Conservation (phyloP, 441 rosid species). For the Euphorbia celastroides region DNA sequence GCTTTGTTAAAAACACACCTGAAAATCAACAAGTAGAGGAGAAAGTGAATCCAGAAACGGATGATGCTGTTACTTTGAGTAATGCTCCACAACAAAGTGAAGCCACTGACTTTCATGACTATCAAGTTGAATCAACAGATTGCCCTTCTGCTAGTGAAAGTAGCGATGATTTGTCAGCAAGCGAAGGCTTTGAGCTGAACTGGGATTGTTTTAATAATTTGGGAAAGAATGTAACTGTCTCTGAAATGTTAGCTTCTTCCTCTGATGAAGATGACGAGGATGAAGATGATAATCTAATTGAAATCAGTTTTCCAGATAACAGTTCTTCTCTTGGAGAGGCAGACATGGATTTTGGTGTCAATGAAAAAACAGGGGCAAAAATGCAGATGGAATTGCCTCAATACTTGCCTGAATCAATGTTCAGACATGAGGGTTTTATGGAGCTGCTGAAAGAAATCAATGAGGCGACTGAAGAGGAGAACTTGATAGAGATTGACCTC, state of each 20-base stretch:
- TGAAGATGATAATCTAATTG: conserved; percentile 68
- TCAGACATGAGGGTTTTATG: conserved; percentile 28
- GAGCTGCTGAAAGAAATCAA: conserved; percentile 37
- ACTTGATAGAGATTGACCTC: conserved; percentile 70
- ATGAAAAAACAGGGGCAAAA: conserved; percentile 24
- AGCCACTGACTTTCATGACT: conserved; percentile 20
- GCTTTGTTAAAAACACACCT: conserved; percentile 11
- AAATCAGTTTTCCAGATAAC: conserved; percentile 45
- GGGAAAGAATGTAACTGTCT: conserved; percentile 21
- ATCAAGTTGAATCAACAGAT: conserved; percentile 27
- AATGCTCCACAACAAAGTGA: conserved; percentile 20
- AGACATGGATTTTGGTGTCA: conserved; percentile 17
- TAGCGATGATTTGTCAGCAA: conserved; percentile 24
- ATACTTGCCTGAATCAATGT: conserved; percentile 25
- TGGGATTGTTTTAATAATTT: conserved; percentile 24
- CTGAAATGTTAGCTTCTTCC: conserved; percentile 25
- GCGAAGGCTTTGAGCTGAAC: conserved; percentile 25
- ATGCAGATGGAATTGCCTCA: conserved; percentile 22
- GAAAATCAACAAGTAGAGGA: conserved; percentile 25
- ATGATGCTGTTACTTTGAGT: conserved; percentile 9
- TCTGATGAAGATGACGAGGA: conserved; percentile 27
- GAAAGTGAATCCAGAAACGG: conserved; percentile 14
- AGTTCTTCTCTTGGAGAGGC: conserved; percentile 14
- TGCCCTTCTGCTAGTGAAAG: conserved; percentile 34
- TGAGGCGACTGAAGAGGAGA: conserved; percentile 58